Conservation (phyloP, 2,329 filamentous ascomycete genomes). For the Achaetomium macrosporum region DNA sequence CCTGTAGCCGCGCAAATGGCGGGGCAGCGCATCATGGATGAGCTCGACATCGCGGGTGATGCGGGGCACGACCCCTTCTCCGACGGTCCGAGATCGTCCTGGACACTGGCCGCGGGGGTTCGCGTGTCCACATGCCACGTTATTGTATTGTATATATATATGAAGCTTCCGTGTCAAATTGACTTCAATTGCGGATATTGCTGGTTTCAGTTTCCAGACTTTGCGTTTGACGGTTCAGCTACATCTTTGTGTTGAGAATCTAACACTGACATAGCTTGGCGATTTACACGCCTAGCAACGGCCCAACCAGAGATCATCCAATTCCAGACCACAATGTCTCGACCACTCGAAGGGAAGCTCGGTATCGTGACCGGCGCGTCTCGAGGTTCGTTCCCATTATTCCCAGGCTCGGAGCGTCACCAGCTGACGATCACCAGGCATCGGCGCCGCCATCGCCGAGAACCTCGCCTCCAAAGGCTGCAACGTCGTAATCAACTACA, state of each 20-base stretch:
- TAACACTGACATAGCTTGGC: neutral
- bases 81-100: conserved; percentile 5
- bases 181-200: neutral
- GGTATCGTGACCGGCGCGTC: conserved; percentile 76
- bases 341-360: conserved; percentile 63
- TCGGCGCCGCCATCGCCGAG: conserved; percentile 57
- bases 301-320: neutral
- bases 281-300: neutral
- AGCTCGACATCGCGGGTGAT: conserved; percentile 14
- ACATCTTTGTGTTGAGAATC: neutral
- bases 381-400: conserved; percentile 53
- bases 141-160: neutral
- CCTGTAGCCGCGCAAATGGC: conserved; percentile 26
- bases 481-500: conserved; percentile 66
- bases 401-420: neutral
- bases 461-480: conserved; percentile 68
- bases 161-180: neutral
- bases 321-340: conserved; percentile 31
- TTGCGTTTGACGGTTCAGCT: neutral
- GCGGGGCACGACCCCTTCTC: conserved; percentile 19
- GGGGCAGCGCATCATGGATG: conserved; percentile 18
- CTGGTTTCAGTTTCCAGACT: neutral
- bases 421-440: conserved; percentile 46
- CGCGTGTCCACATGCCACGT: neutral
- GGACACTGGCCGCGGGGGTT: neutral